A percentile compares a stretch with the other conserved stretches of the same genome.
phyloP scores from a whole-genome alignment of 1,284 basidiomycete species.

The Fistulinella cinereoalba region DNA sequence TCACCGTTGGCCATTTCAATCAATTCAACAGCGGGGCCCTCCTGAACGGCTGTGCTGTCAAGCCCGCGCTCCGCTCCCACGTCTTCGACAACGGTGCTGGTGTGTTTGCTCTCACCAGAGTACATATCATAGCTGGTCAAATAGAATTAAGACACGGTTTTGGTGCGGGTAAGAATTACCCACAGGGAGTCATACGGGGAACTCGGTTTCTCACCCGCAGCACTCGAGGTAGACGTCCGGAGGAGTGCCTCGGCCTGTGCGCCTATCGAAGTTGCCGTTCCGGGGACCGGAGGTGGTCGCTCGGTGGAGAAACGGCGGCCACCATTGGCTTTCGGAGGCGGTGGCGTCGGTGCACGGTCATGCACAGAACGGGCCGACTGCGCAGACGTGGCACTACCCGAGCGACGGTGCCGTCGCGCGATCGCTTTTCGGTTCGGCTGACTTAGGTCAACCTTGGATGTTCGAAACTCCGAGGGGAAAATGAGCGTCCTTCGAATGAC shows the following conservation, averaged over 20 bases:
- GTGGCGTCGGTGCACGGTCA: constrained; percentile 78
- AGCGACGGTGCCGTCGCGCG: constrained; percentile 47
- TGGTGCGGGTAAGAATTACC: constrained; percentile 34
- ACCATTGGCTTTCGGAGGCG: constrained; percentile 59
- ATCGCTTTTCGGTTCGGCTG: constrained; percentile 56
- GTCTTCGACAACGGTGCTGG: constrained; percentile 27
- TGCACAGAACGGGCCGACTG: constrained; percentile 63
- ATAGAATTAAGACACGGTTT: constrained; percentile 17
- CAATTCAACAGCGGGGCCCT: constrained; percentile 68
- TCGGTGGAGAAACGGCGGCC: constrained; percentile 61
- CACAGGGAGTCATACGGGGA: constrained; percentile 75
- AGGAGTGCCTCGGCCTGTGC: constrained; percentile 45
- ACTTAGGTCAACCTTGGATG: constrained; percentile 52
- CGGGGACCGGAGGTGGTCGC: constrained; percentile 68
- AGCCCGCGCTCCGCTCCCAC: constrained; percentile 23
- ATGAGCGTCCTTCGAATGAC: constrained; percentile 76
- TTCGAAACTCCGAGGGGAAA: constrained; percentile 61
- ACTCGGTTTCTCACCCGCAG: constrained; percentile 55
- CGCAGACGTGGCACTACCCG: constrained; percentile 52
- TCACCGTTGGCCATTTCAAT: constrained; percentile 79
- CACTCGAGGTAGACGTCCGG: constrained; percentile 40
- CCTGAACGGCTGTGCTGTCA: constrained; percentile 37
- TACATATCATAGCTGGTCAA: constrained; percentile 74
- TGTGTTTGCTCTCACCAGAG: constrained; percentile 49
- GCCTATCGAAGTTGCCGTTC: constrained; percentile 52